Conservation (phyloP, 2,329 filamentous ascomycete genomes). For the Sporothrix dimorphospora region DNA sequence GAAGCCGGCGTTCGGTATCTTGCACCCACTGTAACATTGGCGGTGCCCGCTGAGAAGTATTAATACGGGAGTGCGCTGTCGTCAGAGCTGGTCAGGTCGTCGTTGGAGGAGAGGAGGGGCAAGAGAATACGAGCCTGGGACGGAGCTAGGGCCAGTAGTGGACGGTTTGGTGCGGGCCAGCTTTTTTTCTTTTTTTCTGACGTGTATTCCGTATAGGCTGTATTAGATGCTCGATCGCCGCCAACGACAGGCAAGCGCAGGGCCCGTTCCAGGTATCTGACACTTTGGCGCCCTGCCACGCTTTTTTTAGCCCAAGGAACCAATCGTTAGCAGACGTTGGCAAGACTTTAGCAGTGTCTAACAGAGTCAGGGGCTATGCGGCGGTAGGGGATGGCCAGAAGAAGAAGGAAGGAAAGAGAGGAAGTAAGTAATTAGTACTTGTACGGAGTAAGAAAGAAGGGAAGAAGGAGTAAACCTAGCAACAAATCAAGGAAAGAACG, state of each 20-base stretch:
- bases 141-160: slow-evolving; percentile 15
- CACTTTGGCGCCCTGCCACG: slow-evolving; percentile 1
- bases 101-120: slow-evolving; percentile 4
- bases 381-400: background rate
- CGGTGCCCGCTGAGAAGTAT: no score
- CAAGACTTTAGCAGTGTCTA: background rate
- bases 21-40: background rate
- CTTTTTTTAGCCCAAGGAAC: slow-evolving; percentile 8
- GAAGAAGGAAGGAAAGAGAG: background rate
- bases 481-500: background rate
- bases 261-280: slow-evolving; percentile 12
- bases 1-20: background rate
- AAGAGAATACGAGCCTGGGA: slow-evolving; percentile 19
- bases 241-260: slow-evolving; percentile 6
- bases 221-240: background rate
- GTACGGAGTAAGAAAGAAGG: slow-evolving; percentile 19
- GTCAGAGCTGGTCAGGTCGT: background rate
- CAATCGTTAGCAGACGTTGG: slow-evolving; percentile 12
- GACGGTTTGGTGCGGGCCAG: slow-evolving; percentile 2
- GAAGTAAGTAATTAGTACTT: background rate
- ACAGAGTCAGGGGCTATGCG: background rate
- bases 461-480: background rate
- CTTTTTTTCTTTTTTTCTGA: background rate
- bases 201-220: background rate
- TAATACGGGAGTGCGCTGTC: background rate